Evolutionary conservation across 345 rosid genomes (phyloP), one percentile per base, ranked within the genome.

Genomic region (Angophora floribunda): DNA sequence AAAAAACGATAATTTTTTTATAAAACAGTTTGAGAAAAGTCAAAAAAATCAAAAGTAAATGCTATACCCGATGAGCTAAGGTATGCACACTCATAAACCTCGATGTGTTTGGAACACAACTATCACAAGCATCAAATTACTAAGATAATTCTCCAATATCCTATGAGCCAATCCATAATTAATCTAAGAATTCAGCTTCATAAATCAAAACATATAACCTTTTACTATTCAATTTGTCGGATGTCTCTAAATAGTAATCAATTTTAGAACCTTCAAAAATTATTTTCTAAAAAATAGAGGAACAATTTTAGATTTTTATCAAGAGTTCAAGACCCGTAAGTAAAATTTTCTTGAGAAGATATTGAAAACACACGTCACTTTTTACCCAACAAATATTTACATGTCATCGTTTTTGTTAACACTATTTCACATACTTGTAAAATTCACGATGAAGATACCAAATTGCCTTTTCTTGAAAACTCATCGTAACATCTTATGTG

Each of bases 261-360:
- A 61, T 28, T 61, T 61, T 61, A 61, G 16, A 61, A 28, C 32
- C 16, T 61, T 61, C 4, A 61, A 12, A 21, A 61, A 61, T 61
- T 61, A 61, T 61, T 61, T 36, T 36, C 41, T 36, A 36, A 36
- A 36, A 36, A 36, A 36, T 36, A 36, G 41, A 36, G 41, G 41
- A 36, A 36, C 41, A 36, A 36, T 36, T 36, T 36, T 36, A 36
- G 41, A 36, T 36, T 36, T 61, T 61, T 1, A 26, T 61, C 67
- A 61, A 61, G 32, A 61, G 7, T 26, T 3, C 0, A 1, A 59
- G 67, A 11, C 7, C 0, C 0, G 14, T 24, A 59, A 26, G 14
- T 59, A 26, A 24, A 24, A 26, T 57, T 0, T 59, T 11, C 26
- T 59, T 11, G 15, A 10, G 30, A 26, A 59, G 26, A 59, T 59